Evolutionary conservation across 805 yeast species (phyloP).

Genomic region (Teunomyces pallodes): DNA sequence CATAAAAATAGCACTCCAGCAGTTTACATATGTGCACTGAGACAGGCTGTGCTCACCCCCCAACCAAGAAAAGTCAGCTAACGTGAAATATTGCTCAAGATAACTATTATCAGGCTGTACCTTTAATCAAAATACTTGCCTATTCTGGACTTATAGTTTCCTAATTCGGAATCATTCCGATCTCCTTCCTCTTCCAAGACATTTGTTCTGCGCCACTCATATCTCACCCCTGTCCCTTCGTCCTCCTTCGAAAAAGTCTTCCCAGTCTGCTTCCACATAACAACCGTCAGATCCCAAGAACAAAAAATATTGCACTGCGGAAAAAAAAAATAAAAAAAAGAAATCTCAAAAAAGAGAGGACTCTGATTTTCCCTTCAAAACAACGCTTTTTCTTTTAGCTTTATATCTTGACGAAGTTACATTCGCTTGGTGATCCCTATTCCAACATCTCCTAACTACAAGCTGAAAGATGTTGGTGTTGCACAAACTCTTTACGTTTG

Average conservation of each 20-base stretch:
- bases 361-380: background rate
- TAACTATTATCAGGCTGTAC: no score
- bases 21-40: background rate
- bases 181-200: background rate
- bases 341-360: background rate
- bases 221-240: background rate
- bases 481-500: constrained; percentile 1
- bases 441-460: background rate
- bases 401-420: background rate
- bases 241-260: background rate
- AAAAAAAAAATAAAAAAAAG: background rate
- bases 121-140: no score
- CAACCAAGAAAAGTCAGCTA: background rate
- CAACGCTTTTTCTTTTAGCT: background rate
- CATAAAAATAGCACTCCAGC: background rate
- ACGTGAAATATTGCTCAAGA: background rate
- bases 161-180: background rate
- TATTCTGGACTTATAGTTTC: background rate
- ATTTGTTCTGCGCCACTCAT: background rate
- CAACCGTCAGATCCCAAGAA: background rate
- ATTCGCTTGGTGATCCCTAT: constrained; percentile 1
- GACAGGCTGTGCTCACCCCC: background rate
- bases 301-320: background rate
- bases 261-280: background rate
- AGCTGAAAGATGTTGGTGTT: background rate